Base-by-base conservation (phyloP, 2,329 filamentous ascomycete species). In the Penicillium digitatum region DNA sequence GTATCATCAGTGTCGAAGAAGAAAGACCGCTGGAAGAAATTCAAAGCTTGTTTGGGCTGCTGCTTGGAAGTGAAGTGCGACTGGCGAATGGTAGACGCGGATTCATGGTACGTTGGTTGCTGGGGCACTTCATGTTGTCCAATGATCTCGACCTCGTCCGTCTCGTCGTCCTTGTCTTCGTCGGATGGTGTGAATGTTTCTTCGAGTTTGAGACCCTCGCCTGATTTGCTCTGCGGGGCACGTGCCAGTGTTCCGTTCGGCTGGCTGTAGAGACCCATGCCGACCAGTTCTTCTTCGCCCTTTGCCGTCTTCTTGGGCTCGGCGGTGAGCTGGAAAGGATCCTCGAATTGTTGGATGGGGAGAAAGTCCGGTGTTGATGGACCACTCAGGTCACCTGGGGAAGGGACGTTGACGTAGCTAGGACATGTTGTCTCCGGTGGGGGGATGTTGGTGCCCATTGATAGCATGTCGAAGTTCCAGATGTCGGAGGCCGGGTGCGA, bases 201-300 rank as follows among this genome's bases (percentile, higher is more conserved):
- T 72, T 93, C 89, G 3, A 94, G 76, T 69, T 91, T 93, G 62
- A 93, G 76, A 0, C 89, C 88, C 71, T 90, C 89, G 54, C 88
- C 88, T 18, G 76, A 70, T 8, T 81, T 74, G 24, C 81, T 81
- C 44, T 85, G 72, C 18, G 88, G 70, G 70, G 72, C 84, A 79
- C 73, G 82, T 78, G 71, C 83, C 75, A 52, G 82, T 69, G 48
- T 79, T 74, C 29, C 82, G 52, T 86, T 86, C 0, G 88, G 88
- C 5, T 82, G 77, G 65, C 90, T 89, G 70, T 94, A 94, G 0
- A 94, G 81, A 0, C 89, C 89, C 82, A 94, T 87, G 20, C 89
- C 72, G 0, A 75, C 63, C 24, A 81, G 73, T 8, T 75, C 75
- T 11, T 74, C 68, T 12, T 74, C 68, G 14, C 81, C 77, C 27